A percentile compares a stretch with the other conserved stretches of the same genome.
These are phyloP conservation scores for Mycena rosella DNA, from an alignment of 768 basidiomycete species.

Conservation along the genomic window DNA sequence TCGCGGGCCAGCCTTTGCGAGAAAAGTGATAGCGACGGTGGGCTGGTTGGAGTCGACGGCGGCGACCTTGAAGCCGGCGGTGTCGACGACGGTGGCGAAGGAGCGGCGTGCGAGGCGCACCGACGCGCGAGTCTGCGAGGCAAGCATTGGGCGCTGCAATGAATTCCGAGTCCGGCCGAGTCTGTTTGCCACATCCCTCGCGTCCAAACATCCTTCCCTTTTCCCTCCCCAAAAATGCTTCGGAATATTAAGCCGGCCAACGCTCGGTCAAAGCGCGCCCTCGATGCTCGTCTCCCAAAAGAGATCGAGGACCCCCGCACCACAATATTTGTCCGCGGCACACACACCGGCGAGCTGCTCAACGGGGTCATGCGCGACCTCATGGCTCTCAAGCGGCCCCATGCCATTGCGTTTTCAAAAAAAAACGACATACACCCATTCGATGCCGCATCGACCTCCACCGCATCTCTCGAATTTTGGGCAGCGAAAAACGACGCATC, in stretches of 20 bases:
- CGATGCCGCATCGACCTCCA: slow-evolving; percentile 70
- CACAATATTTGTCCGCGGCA: slow-evolving; percentile 91
- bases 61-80: slow-evolving; percentile 87
- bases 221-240: slow-evolving; percentile 19
- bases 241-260: slow-evolving; percentile 83
- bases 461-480: slow-evolving; percentile 91
- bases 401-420: slow-evolving; percentile 93
- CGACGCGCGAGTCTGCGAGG: slow-evolving; percentile 32
- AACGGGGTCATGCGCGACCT: slow-evolving; percentile 90
- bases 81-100: slow-evolving; percentile 88
- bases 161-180: background rate
- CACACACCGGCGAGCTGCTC: slow-evolving; percentile 85
- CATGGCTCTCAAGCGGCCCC: slow-evolving; percentile 93
- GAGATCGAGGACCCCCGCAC: slow-evolving; percentile 91
- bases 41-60: slow-evolving; percentile 86
- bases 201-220: background rate
- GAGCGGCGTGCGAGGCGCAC: slow-evolving; percentile 55
- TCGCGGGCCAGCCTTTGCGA: slow-evolving; percentile 93
- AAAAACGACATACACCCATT: slow-evolving; percentile 94
- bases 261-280: slow-evolving; percentile 91
- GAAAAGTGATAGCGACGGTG: slow-evolving; percentile 87
- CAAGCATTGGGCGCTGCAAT: slow-evolving; percentile 34
- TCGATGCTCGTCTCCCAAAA: slow-evolving; percentile 90
- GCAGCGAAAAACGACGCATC: slow-evolving; percentile 93
- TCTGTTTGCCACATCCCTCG: background rate